Base-by-base conservation (phyloP, 768 basidiomycete species). In the Russula dissimulans region DNA sequence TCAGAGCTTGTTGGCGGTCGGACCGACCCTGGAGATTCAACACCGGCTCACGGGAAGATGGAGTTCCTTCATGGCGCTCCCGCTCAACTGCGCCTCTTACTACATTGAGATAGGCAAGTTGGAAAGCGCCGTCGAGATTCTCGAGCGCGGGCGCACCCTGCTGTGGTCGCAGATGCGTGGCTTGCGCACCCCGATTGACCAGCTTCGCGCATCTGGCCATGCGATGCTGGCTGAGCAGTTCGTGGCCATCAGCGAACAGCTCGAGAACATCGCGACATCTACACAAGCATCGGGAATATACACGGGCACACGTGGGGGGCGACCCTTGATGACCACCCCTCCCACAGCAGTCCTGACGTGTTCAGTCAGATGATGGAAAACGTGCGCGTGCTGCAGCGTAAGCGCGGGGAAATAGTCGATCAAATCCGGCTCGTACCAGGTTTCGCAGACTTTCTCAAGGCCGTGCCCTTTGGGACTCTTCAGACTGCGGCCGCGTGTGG, bases 151-250 rank as follows among this genome's bases (percentile, higher is more conserved):
- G 2, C 63, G 64, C 5, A 29, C 44, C 0, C 39, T 65, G 14
- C 56, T 65, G 14, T 65, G 64, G 63, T 52, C 54, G 42, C 49
- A 65, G 45, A 52, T 65, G 49, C 62, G 56, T 9, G 54, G 55
- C 12, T 45, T 65, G 22, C 64, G 64, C 29, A 44, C 36, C 5
- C 54, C 57, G 38, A 41, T 65, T 12, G 64, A 65, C 29, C 41
- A 38, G 29, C 58, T 65, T 12, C 47, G 57, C 26, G 38, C 51
- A 26, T n/a, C 41, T 36, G 15, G 38, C 9, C 12, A 50, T 3
- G 44, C 57, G 17, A 39, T 17, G 32, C 26, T 65, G 18, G 63
- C 57, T 3, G 34, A 54, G 31, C 54, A 43, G 31, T 55, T 57
- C 42, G n/a, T 32, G 34, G 43, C 42, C 1, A 36, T 61, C 15